Conservation (phyloP, 768 basidiomycete species). For the Atractiella rhizophila region DNA sequence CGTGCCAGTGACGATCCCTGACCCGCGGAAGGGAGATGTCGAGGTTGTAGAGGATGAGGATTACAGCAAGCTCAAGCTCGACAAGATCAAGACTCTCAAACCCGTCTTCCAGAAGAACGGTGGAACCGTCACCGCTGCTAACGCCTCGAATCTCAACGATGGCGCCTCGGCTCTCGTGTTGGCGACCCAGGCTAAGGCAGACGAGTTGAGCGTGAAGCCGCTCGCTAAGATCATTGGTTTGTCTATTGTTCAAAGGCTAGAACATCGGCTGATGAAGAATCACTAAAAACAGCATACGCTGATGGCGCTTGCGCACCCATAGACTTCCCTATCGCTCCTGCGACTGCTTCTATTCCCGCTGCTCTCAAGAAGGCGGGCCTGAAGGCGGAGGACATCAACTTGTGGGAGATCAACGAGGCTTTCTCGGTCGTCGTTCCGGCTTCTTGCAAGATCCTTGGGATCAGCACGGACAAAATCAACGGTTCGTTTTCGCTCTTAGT, state of each 20-base stretch:
- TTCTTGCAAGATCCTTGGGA: conserved; percentile 58
- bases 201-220: conserved; percentile 70
- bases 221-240: conserved; percentile 81
- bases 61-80: conserved; percentile 84
- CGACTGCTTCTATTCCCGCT: conserved; percentile 51
- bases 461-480: conserved; percentile 74
- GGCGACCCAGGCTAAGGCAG: conserved; percentile 76
- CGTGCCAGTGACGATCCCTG: conserved; percentile 66
- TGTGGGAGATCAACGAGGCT: conserved; percentile 93
- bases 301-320: conserved; percentile 91
- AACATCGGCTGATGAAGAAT: background rate
- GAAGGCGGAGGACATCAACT: conserved; percentile 52
- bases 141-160: conserved; percentile 66
- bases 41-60: conserved; percentile 87
- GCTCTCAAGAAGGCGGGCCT: conserved; percentile 72
- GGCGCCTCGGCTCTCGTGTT: conserved; percentile 87
- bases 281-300: conserved; percentile 44
- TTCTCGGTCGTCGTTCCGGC: conserved; percentile 84
- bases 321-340: conserved; percentile 88
- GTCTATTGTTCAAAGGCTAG: conserved; percentile 23
- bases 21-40: conserved; percentile 54
- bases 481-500: background rate
- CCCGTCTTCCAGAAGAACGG: conserved; percentile 62
- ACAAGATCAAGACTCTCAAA: conserved; percentile 66
- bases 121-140: conserved; percentile 74